Evolutionary conservation across 257 asterid species (phyloP).

Genomic region (Jaltomata sinuosa): DNA sequence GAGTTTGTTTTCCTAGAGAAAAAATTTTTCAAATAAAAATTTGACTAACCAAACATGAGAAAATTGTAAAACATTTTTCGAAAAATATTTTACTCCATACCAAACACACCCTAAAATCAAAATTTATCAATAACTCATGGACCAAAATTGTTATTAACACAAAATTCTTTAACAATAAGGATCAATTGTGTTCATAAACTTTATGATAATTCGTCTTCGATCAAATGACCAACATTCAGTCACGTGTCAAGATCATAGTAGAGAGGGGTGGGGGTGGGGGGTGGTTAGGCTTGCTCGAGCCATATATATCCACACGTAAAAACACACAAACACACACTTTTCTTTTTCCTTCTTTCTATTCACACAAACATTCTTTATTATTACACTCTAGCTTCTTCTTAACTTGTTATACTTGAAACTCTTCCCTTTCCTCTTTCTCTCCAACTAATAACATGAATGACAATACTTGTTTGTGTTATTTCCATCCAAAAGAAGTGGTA

Average conservation of each 20-base stretch:
- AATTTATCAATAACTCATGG: no score
- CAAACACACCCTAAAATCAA: no score
- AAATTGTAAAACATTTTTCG: no score
- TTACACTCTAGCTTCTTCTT: background rate
- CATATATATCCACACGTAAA: background rate
- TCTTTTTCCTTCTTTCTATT: background rate
- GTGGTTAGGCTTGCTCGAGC: background rate
- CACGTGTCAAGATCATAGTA: background rate
- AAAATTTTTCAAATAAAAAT: no score
- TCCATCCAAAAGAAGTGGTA: slow-evolving; percentile 50
- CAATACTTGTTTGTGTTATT: slow-evolving; percentile 28
- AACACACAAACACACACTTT: background rate
- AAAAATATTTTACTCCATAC: no score
- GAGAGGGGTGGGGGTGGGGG: background rate
- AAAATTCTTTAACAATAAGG: no score
- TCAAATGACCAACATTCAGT: background rate
- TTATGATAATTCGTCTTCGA: background rate
- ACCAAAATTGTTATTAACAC: no score
- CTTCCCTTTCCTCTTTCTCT: background rate
- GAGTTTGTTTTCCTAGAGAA: no score
- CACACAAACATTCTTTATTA: background rate
- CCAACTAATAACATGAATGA: slow-evolving; percentile 13
- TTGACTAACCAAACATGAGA: no score
- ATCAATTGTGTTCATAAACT: background rate
- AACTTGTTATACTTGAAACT: background rate